Evolutionary conservation across 805 yeast genomes (phyloP).

Genomic region (Saccharomycodes ludwigii): DNA sequence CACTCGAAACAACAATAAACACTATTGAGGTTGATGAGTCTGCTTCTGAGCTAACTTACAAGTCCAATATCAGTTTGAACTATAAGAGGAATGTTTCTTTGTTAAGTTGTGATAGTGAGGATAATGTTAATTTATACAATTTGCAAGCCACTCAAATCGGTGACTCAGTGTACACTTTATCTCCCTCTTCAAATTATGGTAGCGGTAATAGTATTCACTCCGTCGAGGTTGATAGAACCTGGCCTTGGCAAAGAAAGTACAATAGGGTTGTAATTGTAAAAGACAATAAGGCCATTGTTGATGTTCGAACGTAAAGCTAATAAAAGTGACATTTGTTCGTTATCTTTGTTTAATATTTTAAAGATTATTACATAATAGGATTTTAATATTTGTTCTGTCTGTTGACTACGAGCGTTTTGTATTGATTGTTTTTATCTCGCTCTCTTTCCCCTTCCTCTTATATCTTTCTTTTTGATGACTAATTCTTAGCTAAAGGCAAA

Average conservation of each 20-base stretch:
- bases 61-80: slow-evolving; percentile 19
- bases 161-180: slow-evolving; percentile 29
- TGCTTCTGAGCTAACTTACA: slow-evolving; percentile 11
- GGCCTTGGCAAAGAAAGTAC: slow-evolving; percentile 8
- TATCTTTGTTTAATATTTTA: no score
- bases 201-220: slow-evolving; percentile 25
- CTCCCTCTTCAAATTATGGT: slow-evolving; percentile 37
- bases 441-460: no score
- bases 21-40: slow-evolving; percentile 1
- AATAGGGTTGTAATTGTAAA: slow-evolving; percentile 9
- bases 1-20: slow-evolving; percentile 4
- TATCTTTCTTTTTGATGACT: no score
- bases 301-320: no score
- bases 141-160: slow-evolving; percentile 30
- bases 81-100: slow-evolving; percentile 7
- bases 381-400: no score
- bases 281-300: slow-evolving; percentile 8
- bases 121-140: slow-evolving; percentile 11
- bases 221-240: slow-evolving; percentile 14
- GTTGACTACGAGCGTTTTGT: no score
- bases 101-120: slow-evolving; percentile 10
- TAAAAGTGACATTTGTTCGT: no score
- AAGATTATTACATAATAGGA: no score
- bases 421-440: no score
- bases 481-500: no score